Evolutionary conservation across 768 basidiomycete genomes (phyloP), one percentile per base, ranked within the genome.

Genomic region (Paxillus ammoniavirescens): DNA sequence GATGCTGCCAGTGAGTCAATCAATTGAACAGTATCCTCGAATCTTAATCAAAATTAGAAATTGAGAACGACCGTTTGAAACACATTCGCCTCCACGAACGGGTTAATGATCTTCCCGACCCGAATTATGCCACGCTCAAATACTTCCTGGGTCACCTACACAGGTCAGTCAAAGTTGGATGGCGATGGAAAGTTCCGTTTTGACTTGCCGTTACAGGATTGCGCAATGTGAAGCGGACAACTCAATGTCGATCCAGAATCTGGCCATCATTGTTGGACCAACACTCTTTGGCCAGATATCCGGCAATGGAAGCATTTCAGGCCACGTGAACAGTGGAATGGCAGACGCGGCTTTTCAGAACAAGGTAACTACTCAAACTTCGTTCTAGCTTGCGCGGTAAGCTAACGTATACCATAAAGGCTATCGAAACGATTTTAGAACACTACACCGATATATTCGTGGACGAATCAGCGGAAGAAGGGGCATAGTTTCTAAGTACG

Each of bases 121-220:
- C 97, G n/a, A 98, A 98, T 71, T 99, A 99, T 65, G 92, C 97
- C 2, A 96, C 96, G 1, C 77, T 98, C 47, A 98, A 98, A 68
- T 97, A 82, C 70, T 89, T 98, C 70, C 78, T 99, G 77, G 93
- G 91, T 12, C 97, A 99, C 73, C 75, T 99, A 56, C 81, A 98
- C 73, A 84, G 81, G 95, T 96, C 60, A 52, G 82, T 52, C 42
- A 17, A 18, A 18, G 21, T 28, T 18, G 23, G 12, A 43, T 36
- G 26, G 5, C 56, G 21, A 50, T 42, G 28, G 30, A 41, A 37
- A 47, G 45, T 18, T 28, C 40, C n/a, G 45, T 46, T 10, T 47
- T 67, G 37, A 65, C 42, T 33, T 47, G 52, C n/a, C 51, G 13
- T 12, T 37, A n/a, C 64, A 95, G 93, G 66, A 84, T 97, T 54